Evolutionary conservation across 2,329 filamentous ascomycete species (phyloP), one percentile per base, ranked within the genome.

Genomic region (Beauveria scarabaeidicola): DNA sequence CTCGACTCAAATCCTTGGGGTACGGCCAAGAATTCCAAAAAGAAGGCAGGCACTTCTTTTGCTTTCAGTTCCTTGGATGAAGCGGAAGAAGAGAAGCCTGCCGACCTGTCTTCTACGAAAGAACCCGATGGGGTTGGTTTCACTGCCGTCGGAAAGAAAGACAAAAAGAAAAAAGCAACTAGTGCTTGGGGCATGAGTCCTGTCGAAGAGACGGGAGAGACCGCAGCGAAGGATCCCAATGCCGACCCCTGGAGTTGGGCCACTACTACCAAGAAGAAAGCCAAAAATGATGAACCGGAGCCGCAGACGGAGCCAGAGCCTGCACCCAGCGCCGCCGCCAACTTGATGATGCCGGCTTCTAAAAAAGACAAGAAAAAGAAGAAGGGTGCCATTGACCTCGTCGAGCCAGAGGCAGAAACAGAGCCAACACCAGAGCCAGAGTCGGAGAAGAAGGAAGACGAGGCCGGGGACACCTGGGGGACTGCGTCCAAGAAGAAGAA

Each of bases 1-100:
- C 66, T 71, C 17, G 76, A 77, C 19, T 69, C 69, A 27, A 82
- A 79, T 62, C 74, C 81, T 15, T 84, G 81, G 82, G 73, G 73
- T 64, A 64, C 74, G 61, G 73, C 77, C 58, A 69, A 70, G 13
- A 66, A 71, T 6, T 83, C 82, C 62, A 83, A 81, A 68, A 82
- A 80, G 66, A 80, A 80, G 69, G 73, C 66, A 36, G 77, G 75
- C 53, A 69, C 73, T 1, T 70, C 68, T 5, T 74, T 81, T 60
- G 70, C 74, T n/a, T 83, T 84, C 61, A 79, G 78, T 23, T 66
- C 70, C n/a, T 66, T 78, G 23, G 78, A 74, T 58, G 72, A 73
- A 52, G 53, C 64, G 19, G 66, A 75, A 47, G 75, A 75, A 47
- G 75, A 75, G 27, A 73, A 74, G 54, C 60, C 65, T 43, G 72